These are phyloP conservation scores for Cadophora gregata DNA, from an alignment of 2,329 filamentous ascomycete genomes.

Conservation along the genomic window DNA sequence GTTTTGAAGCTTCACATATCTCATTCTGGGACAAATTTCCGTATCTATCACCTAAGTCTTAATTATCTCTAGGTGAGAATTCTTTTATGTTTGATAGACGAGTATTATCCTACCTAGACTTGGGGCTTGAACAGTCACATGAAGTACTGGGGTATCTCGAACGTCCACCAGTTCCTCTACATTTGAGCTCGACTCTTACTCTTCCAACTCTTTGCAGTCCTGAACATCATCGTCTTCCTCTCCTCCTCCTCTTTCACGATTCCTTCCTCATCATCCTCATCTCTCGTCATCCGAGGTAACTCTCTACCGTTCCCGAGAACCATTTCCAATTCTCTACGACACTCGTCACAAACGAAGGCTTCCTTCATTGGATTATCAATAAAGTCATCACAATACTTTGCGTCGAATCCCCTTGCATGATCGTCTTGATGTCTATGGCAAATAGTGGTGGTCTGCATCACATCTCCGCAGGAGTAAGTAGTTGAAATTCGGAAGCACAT, in stretches of 20 bases:
- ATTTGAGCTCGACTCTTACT: not conserved
- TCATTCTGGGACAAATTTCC: too few species aligned
- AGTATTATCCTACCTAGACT: too few species aligned
- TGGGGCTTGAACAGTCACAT: too few species aligned
- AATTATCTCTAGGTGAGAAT: too few species aligned
- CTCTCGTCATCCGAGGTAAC: not conserved
- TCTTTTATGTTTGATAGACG: too few species aligned
- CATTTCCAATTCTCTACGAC: not conserved
- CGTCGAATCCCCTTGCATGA: too few species aligned
- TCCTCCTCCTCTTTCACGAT: not conserved
- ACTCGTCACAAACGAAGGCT: not conserved
- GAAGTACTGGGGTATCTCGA: too few species aligned
- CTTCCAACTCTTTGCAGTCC: not conserved
- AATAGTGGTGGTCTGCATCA: not conserved
- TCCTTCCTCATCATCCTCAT: not conserved
- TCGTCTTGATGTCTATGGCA: not conserved
- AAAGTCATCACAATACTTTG: not conserved
- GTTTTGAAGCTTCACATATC: too few species aligned
- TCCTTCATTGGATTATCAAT: not conserved
- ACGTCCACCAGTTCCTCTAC: too few species aligned
- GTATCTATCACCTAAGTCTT: too few species aligned
- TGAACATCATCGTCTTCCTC: too few species aligned
- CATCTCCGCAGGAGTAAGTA: not conserved
- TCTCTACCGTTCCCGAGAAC: not conserved
- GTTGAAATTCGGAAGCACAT: constrained; percentile 4